These are phyloP conservation scores for Carex scoparia DNA, from an alignment of 176 grass and related monocot species.

Conservation along the genomic window DNA sequence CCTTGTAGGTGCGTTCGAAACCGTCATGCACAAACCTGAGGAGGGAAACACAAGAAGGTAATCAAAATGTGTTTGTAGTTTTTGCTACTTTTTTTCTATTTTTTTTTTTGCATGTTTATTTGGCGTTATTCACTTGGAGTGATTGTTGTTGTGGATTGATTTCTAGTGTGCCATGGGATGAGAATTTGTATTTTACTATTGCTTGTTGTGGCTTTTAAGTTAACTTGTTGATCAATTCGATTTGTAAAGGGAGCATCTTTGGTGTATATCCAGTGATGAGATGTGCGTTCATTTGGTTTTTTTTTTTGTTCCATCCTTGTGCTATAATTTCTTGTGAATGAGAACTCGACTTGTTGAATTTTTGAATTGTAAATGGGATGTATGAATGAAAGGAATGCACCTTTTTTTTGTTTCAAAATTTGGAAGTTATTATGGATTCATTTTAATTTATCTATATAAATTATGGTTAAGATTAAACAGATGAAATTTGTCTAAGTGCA, in stretches of 20 bases:
- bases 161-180: constrained; percentile 17
- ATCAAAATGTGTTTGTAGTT: constrained; percentile 15
- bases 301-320: not conserved
- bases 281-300: not conserved
- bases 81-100: not conserved
- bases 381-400: not conserved
- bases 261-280: constrained; percentile 2
- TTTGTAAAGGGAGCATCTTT: not conserved
- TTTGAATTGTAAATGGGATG: constrained; percentile 17
- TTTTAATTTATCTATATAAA: not conserved
- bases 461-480: not conserved
- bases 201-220: constrained; percentile 9
- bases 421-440: not conserved
- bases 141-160: constrained; percentile 20
- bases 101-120: not conserved
- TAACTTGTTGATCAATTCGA: not conserved
- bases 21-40: constrained; percentile 41
- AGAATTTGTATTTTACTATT: constrained; percentile 1
- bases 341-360: constrained; percentile 7
- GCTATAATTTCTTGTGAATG: not conserved
- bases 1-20: constrained; percentile 72
- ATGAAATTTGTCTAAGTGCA: not conserved
- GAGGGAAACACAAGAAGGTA: constrained; percentile 14
- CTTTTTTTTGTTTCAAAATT: not conserved
- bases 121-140: constrained; percentile 1